Percentiles rank a stretch among this genome's conserved stretches.
Evolutionary conservation across 1,139 yeast species (phyloP).

Genomic region (Casaregolazyma suthepensis): DNA sequence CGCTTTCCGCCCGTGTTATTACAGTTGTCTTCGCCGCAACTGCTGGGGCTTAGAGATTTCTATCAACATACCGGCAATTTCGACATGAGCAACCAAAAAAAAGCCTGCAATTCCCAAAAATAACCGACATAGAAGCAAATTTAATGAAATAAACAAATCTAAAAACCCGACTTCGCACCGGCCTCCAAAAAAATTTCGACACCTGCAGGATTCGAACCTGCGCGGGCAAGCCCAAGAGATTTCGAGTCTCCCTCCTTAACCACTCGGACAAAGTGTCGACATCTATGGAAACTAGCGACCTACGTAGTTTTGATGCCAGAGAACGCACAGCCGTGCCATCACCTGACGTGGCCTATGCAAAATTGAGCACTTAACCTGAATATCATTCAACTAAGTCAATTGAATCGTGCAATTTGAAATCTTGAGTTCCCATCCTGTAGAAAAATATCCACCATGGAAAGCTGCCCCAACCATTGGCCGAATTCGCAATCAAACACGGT

Average conservation of each 20-base stretch:
- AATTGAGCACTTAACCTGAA: background rate
- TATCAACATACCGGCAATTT: background rate
- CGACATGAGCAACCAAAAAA: background rate
- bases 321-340: background rate
- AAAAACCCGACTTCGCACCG: background rate
- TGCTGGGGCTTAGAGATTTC: background rate
- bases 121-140: background rate
- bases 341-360: background rate
- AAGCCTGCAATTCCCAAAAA: background rate
- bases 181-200: slow-evolving; percentile 40
- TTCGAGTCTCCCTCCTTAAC: slow-evolving; percentile 82
- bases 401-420: too few relatives aligned
- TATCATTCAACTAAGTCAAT: background rate
- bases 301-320: background rate
- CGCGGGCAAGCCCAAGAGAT: slow-evolving; percentile 60
- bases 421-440: too few relatives aligned
- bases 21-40: background rate
- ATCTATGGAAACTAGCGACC: background rate
- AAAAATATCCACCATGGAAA: too few relatives aligned
- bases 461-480: background rate
- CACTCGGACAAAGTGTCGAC: slow-evolving; percentile 56
- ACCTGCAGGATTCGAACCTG: slow-evolving; percentile 79
- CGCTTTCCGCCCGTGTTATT: background rate
- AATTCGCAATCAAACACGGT: background rate
- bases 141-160: too few relatives aligned